Evolutionary conservation across 495 filamentous ascomycete species (phyloP), one percentile per base, ranked within the genome.

Genomic region (Xylaria scruposa): DNA sequence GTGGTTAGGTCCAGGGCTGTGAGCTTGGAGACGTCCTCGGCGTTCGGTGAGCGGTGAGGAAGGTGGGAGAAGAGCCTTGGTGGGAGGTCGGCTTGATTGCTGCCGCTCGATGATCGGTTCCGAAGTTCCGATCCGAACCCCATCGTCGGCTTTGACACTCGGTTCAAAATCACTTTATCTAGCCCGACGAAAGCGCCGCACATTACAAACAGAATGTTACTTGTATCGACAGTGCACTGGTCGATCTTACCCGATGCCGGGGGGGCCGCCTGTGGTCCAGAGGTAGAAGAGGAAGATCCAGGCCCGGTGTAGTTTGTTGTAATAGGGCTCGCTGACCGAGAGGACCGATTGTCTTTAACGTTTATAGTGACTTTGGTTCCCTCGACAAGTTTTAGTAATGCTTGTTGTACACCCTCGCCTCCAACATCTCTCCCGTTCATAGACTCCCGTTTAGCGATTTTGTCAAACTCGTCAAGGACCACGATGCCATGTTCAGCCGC

Each of bases 171-270:
- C 33, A 92, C 86, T 77, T 97, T 98, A 75, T 97, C 91, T 13
- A 99, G 88, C 10, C 96, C 96, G 33, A 95, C 92, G 76, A 99
- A 99, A 12, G 96, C 96, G 19, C 96, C 96, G 17, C 94, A 95
- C 80, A 94, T 97, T 59, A 99, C 92, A 80, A 99, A 99, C 21
- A 99, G 87, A 68, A 99, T 99, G 74, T 97, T 97, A 70, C 94
- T 93, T 0, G 96, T 99, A 73, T 94, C 92, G 54, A 99, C 89
- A 66, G 92, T 97, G 82, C 92, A 98, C 17, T 92, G 88, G 77
- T 98, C 96, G 10, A 90, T 89, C 79, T 97, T 97, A 1, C 84
- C 83, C 7, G 86, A 77, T 2, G 74, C 83, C 77, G 75, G 85
- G 59, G 66, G 73, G 29, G 72, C 75, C 12, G 77, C 73, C 36